These are phyloP conservation scores for Pythium biforme DNA, from an alignment of 352 stramenopile species.

Conservation along the genomic window DNA sequence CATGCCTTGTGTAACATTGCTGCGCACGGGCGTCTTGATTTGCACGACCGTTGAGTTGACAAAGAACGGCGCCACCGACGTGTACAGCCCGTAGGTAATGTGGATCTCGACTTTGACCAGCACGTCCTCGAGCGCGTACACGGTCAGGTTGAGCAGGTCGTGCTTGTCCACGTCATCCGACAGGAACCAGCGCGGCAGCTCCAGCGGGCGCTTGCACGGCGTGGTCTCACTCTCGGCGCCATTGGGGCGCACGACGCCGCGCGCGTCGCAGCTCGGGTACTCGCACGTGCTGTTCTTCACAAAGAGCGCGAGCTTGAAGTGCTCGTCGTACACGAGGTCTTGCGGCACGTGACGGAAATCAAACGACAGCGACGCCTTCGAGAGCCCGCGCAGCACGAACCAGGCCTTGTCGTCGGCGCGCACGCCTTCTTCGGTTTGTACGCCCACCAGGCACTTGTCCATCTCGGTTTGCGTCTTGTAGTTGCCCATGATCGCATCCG, in stretches of 20 bases:
- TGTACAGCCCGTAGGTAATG: slow-evolving; percentile 92
- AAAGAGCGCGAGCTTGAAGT: slow-evolving; percentile 96
- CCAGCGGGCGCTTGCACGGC: slow-evolving; percentile 90
- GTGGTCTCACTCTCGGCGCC: slow-evolving; percentile 81
- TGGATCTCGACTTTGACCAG: slow-evolving; percentile 95
- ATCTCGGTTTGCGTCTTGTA: slow-evolving; percentile 39
- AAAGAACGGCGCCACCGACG: slow-evolving; percentile 87
- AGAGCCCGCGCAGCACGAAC: slow-evolving; percentile 90
- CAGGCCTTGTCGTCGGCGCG: slow-evolving; percentile 87
- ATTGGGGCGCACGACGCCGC: slow-evolving; percentile 48
- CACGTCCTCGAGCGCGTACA: slow-evolving; percentile 95
- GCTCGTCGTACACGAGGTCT: slow-evolving; percentile 92
- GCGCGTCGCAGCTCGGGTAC: slow-evolving; percentile 78
- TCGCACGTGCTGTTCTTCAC: slow-evolving; percentile 92
- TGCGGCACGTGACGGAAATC: slow-evolving; percentile 92
- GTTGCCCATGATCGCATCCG: slow-evolving; percentile 33
- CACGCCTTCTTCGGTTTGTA: slow-evolving; percentile 70
- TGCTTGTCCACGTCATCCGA: slow-evolving; percentile 91
- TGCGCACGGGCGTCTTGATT: slow-evolving; percentile 72
- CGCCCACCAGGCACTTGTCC: slow-evolving; percentile 25
- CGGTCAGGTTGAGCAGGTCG: slow-evolving; percentile 91
- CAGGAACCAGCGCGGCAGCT: slow-evolving; percentile 91
- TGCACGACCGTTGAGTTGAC: slow-evolving; percentile 88
- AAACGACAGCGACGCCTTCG: slow-evolving; percentile 92
- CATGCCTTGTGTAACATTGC: slow-evolving; percentile 71